These are phyloP conservation scores for Colletotrichum brevisporum DNA, from an alignment of 2,329 filamentous ascomycete genomes.

Conservation along the genomic window DNA sequence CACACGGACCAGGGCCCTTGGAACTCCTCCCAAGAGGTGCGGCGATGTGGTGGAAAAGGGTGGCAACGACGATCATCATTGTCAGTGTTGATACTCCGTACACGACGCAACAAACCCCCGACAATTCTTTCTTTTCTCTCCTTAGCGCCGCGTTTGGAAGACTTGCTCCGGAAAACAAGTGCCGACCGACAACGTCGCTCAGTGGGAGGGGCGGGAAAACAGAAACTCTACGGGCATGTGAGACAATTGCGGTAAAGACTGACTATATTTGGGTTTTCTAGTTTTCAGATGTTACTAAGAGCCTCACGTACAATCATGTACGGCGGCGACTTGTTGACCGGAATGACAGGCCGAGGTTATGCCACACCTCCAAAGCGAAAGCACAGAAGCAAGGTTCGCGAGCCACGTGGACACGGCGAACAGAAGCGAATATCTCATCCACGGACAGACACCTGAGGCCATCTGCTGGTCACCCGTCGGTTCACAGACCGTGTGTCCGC, in stretches of 20 bases:
- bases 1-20: no score
- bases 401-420: conserved; percentile 24
- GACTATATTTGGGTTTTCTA: conserved; percentile 23
- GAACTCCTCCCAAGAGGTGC: no score
- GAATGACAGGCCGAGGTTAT: conserved; percentile 6
- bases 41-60: no score
- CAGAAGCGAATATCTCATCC: background rate
- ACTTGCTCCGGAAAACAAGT: conserved; percentile 4
- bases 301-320: background rate
- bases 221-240: conserved; percentile 32
- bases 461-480: background rate
- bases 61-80: no score
- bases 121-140: no score
- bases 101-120: no score
- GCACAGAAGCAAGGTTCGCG: conserved; percentile 3
- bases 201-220: background rate
- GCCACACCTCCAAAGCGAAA: background rate
- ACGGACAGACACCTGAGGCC: background rate
- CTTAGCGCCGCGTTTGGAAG: background rate
- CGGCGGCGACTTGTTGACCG: background rate
- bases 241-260: conserved; percentile 34
- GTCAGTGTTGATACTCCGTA: no score
- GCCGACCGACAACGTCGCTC: background rate
- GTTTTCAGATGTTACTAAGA: conserved; percentile 1
- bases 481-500: no score